Percentiles rank a stretch among this genome's conserved stretches.
phyloP scores from a whole-genome alignment of 1,284 basidiomycete species.

The Neonothopanus nambi region DNA sequence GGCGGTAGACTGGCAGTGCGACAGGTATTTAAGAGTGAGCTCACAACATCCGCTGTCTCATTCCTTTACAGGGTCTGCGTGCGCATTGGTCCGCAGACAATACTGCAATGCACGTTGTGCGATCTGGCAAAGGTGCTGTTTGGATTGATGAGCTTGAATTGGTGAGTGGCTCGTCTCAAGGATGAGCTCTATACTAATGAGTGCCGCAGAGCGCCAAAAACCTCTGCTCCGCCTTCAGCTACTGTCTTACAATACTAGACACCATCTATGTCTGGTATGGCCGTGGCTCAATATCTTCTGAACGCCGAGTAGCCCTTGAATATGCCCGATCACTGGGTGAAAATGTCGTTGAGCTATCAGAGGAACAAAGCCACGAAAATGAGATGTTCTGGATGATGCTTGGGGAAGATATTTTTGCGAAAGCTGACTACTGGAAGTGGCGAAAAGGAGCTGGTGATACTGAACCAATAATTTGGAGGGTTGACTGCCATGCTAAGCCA shows the following conservation, averaged over 20 bases:
- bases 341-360: constrained; percentile 52
- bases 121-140: constrained; percentile 48
- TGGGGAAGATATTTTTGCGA: constrained; percentile 70
- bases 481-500: constrained; percentile 40
- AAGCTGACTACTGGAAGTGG: constrained; percentile 80
- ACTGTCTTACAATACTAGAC: constrained; percentile 68
- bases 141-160: constrained; percentile 75
- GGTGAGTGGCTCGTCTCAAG: constrained; percentile 39
- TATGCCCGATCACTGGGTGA: constrained; percentile 56
- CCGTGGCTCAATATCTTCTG: constrained; percentile 56
- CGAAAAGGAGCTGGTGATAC: constrained; percentile 38
- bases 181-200: constrained; percentile 5
- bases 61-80: constrained; percentile 54
- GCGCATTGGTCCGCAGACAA: constrained; percentile 76
- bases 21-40: constrained; percentile 46
- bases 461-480: constrained; percentile 57
- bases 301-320: constrained; percentile 57
- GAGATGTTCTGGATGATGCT: constrained; percentile 85
- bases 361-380: constrained; percentile 61
- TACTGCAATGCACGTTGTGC: constrained; percentile 75
- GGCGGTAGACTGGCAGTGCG: constrained; percentile 68
- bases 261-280: constrained; percentile 80
- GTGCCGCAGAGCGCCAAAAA: constrained; percentile 57
- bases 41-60: constrained; percentile 5
- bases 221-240: constrained; percentile 79